Conservation (phyloP, 179 eudicot genomes). For the Spergularia azorica region DNA sequence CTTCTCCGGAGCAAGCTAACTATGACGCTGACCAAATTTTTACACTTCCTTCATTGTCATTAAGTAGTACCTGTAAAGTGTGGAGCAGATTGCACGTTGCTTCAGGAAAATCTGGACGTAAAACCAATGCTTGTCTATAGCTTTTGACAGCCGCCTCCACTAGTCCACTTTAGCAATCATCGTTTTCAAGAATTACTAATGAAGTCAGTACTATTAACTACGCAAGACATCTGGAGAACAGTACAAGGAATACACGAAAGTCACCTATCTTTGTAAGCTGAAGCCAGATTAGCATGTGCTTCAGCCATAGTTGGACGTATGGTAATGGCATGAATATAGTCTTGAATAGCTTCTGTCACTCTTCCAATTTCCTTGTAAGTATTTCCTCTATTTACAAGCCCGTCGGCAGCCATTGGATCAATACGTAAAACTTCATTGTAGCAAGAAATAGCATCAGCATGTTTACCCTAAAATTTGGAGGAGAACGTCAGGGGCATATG, state of each 20-base stretch:
- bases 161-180: slow-evolving; percentile 55
- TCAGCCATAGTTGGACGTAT: slow-evolving; percentile 93
- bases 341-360: slow-evolving; percentile 93
- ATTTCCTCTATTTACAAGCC: slow-evolving; percentile 94
- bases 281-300: slow-evolving; percentile 97
- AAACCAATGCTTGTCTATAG: slow-evolving; percentile 71
- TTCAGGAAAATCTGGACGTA: slow-evolving; percentile 90
- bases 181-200: slow-evolving; percentile 1
- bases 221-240: slow-evolving; percentile 5
- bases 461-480: slow-evolving; percentile 66
- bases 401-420: slow-evolving; percentile 94
- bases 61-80: slow-evolving; percentile 70
- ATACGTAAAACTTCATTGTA: slow-evolving; percentile 86
- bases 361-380: slow-evolving; percentile 92
- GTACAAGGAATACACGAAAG: not conserved
- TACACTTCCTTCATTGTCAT: not conserved
- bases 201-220: not conserved
- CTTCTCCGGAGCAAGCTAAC: too few relatives aligned
- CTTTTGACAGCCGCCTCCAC: slow-evolving; percentile 89
- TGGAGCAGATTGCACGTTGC: slow-evolving; percentile 95
- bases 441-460: slow-evolving; percentile 90
- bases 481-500: not conserved
- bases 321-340: slow-evolving; percentile 71
- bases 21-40: not conserved
- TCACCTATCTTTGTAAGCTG: slow-evolving; percentile 95